These are phyloP conservation scores for Penicillium coprophilum DNA, from an alignment of 495 filamentous ascomycete species.

Conservation along the genomic window DNA sequence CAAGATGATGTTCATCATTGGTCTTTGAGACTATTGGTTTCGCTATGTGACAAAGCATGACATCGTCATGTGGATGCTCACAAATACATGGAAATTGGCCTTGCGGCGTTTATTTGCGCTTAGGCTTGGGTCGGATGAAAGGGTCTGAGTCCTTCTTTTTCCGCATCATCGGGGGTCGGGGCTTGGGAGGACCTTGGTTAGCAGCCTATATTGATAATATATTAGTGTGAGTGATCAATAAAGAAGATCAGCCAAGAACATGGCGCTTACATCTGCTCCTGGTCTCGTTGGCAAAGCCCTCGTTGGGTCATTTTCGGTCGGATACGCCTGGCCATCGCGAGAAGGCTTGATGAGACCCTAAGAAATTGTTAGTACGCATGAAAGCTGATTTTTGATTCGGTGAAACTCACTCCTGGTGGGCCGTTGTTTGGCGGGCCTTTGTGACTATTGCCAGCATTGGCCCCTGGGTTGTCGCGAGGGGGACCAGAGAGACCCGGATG, in stretches of 20 bases:
- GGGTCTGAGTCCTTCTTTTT: conserved; percentile 52
- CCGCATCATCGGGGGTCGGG: conserved; percentile 40
- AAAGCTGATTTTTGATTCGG: conserved; percentile 1
- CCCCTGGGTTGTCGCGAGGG: neutral
- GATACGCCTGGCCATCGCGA: conserved; percentile 38
- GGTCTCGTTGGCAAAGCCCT: conserved; percentile 16
- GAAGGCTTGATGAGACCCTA: conserved; percentile 43
- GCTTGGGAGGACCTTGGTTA: conserved; percentile 14
- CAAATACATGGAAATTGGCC: neutral
- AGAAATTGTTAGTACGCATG: conserved; percentile 8
- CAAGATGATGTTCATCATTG: neutral
- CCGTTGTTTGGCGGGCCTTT: conserved; percentile 17
- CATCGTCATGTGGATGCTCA: neutral
- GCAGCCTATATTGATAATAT: conserved; percentile 13
- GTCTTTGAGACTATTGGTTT: neutral
- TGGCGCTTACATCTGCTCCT: conserved; percentile 26
- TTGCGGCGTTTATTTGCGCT: conserved; percentile 23
- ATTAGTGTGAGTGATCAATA: conserved; percentile 15
- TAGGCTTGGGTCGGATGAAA: conserved; percentile 53
- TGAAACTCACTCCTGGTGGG: conserved; percentile 33
- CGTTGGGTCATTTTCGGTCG: conserved; percentile 16
- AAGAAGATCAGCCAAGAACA: neutral
- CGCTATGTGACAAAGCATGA: neutral
- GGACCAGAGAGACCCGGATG: conserved; percentile 6
- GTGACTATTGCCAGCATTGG: conserved; percentile 14